These are phyloP conservation scores for Quercus phellos DNA, from an alignment of 331 rosid species.

Conservation along the genomic window DNA sequence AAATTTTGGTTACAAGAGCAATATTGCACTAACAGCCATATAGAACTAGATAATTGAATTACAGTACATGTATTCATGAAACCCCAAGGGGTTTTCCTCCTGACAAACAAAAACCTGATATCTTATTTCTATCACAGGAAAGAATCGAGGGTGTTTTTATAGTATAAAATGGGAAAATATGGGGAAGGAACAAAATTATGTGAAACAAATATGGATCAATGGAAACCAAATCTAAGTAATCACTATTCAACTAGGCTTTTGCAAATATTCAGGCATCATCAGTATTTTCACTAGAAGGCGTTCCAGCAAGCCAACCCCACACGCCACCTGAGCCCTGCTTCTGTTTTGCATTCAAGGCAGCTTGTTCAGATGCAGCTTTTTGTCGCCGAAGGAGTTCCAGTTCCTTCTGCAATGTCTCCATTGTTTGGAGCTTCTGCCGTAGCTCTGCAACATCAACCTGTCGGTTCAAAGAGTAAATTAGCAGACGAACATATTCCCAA, in stretches of 20 bases:
- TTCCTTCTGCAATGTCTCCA: constrained; percentile 86
- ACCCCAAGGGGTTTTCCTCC: constrained; percentile 30
- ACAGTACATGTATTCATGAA: constrained; percentile 33
- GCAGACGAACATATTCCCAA: background rate
- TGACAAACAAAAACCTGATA: constrained; percentile 36
- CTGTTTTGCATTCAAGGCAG: constrained; percentile 57
- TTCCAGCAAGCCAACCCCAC: constrained; percentile 96
- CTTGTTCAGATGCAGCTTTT: constrained; percentile 87
- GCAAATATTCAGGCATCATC: constrained; percentile 39
- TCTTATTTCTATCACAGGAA: constrained; percentile 42
- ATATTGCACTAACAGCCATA: constrained; percentile 28
- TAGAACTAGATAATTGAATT: constrained; percentile 38
- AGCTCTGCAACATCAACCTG: constrained; percentile 91
- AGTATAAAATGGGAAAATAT: background rate
- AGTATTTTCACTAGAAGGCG: constrained; percentile 34
- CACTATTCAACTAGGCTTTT: constrained; percentile 20
- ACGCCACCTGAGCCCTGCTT: constrained; percentile 77
- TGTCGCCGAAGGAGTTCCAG: constrained; percentile 89
- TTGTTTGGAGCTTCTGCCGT: constrained; percentile 83
- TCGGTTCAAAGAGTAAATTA: constrained; percentile 13
- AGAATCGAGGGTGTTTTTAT: constrained; percentile 14
- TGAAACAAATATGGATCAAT: constrained; percentile 22
- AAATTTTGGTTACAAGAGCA: constrained; percentile 35
- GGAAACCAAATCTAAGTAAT: constrained; percentile 33
- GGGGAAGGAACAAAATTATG: constrained; percentile 21